Evolutionary conservation across 257 asterid genomes (phyloP).

Genomic region (Scutellaria baicalensis): DNA sequence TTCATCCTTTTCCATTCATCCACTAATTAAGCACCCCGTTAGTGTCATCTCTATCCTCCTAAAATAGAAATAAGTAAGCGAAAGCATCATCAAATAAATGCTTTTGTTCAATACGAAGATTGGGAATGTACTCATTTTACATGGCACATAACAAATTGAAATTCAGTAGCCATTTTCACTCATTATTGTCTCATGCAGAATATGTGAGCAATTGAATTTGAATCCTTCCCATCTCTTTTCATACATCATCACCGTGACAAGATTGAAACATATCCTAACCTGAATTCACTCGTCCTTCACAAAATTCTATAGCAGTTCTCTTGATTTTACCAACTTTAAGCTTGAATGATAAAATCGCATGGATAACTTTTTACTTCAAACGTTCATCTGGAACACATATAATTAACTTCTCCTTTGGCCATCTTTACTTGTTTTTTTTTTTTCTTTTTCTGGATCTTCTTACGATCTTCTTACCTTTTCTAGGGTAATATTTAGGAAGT

Average conservation of each 20-base stretch:
- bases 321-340: neutral
- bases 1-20: no score
- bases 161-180: neutral
- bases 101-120: neutral
- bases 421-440: neutral
- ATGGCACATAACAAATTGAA: neutral
- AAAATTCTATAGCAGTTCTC: neutral
- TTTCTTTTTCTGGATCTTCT: no score
- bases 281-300: neutral
- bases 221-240: neutral
- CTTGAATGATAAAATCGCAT: neutral
- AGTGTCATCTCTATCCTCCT: neutral
- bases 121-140: neutral
- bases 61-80: neutral
- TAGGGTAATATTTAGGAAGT: no score
- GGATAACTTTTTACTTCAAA: neutral
- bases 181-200: neutral
- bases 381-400: neutral
- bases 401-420: no score
- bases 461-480: no score
- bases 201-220: neutral
- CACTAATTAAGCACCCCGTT: no score
- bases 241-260: neutral
- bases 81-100: neutral
- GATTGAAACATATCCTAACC: neutral